Base-by-base conservation (phyloP, 2,329 filamentous ascomycete genomes). In the Calonectria pteridis region DNA sequence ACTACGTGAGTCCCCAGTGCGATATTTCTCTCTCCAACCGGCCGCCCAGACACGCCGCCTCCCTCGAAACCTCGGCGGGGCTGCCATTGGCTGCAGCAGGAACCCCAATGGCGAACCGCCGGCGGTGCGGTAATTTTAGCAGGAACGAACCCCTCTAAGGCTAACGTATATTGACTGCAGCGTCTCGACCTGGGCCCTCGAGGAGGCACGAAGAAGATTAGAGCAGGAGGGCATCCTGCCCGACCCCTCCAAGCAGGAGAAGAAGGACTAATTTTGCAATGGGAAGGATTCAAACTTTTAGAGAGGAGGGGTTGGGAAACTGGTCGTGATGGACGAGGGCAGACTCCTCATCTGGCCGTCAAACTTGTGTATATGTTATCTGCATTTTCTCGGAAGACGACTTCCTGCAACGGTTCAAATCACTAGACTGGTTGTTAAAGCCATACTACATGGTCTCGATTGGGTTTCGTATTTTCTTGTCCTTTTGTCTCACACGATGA, bases 121-220 rank as follows among this genome's bases (percentile, higher is more conserved):
- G 23, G 49, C 23, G 29, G 64, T 80, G 79, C 77, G 77, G 77
- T 67, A 80, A 81, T 81, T 82, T 79, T 76, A 18, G 67, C 68
- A 35, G 64, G 28, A 43, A 13, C 31, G 40, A 50, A 40, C 29
- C 26, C 37, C 43, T 4, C 43, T 43, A 51, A 72, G 77, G 76
- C 83, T 85, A 80, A 85, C 77, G n/a, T n/a, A 10, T 26, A 49
- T 59, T 64, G 51, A 66, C 23, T 72, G 74, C 81, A 99, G 97
- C 85, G 98, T 99, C 92, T 97, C 98, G 89, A 98, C 96, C 69
- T 99, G 97, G 97, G 97, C 97, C 76, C 92, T 99, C 53, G 97
- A 99, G 87, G 97, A 99, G 88, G 97, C 97, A 67, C 92, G 97
- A 83, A 92, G 97, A 88, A 91, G 97, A 88, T 92, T 99, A 90